Evolutionary conservation across 192 early-diverging fungal genomes (phyloP).

Genomic region (Phycomyces blakesleeanus): DNA sequence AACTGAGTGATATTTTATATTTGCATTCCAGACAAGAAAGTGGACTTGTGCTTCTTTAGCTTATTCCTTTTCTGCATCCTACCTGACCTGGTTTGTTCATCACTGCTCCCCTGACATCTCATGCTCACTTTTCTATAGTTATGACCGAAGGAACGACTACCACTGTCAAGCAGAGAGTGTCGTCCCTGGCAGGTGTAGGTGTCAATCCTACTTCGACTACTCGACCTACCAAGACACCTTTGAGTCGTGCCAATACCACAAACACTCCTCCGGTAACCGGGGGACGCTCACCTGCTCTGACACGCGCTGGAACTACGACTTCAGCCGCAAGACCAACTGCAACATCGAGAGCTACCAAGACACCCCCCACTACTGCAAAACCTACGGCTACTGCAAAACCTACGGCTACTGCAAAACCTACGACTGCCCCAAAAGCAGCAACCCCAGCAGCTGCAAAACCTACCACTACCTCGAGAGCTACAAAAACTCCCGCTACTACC

Average conservation of each 20-base stretch:
- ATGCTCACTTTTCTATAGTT: neutral
- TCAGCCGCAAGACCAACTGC: neutral
- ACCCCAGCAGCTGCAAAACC: neutral
- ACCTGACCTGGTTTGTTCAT: neutral
- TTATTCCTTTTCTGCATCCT: neutral
- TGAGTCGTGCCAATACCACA: neutral
- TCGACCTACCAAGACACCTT: neutral
- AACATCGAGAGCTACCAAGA: neutral
- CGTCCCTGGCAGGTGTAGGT: neutral
- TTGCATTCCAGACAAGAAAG: too few species aligned
- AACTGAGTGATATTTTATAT: too few species aligned
- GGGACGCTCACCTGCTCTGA: neutral
- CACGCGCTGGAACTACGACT: neutral
- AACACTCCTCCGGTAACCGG: neutral
- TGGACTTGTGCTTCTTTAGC: neutral
- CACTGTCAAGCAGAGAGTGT: neutral
- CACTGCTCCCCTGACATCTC: neutral
- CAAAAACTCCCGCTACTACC: neutral
- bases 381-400: neutral
- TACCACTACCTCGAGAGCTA: neutral
- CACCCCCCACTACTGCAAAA: neutral
- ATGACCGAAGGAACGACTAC: neutral
- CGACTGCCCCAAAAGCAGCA: neutral
- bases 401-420: neutral
- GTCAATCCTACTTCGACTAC: neutral